Evolutionary conservation across 768 basidiomycete genomes (phyloP), one percentile per base, ranked within the genome.

Genomic region (Boletus tylopilopsis): DNA sequence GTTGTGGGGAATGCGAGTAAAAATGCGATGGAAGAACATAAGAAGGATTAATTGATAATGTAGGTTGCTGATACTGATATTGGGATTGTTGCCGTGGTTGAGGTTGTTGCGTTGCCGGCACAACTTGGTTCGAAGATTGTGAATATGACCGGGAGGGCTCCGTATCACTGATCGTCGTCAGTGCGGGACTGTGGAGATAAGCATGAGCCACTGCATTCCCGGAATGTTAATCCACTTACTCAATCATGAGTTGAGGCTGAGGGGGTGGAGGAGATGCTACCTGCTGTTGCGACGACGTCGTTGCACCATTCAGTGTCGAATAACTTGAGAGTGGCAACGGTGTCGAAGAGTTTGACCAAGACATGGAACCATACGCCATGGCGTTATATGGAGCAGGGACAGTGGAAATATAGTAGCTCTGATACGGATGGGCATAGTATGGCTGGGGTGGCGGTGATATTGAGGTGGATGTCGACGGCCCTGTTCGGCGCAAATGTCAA

Each of bases 251-350:
- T 33, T 71, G 68, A 27, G 65, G 63, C 44, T 65, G 67, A 35
- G 61, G 18, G 16, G 56, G 42, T 37, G 56, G 54, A 6, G 68
- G 50, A 24, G 71, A 69, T 3, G 60, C 42, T 36, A 63, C 49
- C 30, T 69, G 64, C 24, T 69, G 67, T n/a, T 62, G 62, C 11
- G 71, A 63, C 6, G 76, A 68, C 2, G 72, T 78, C 11, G 84
- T 86, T n/a, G 87, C 85, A 15, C 85, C 86, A 63, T 89, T 87
- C 41, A 89, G 68, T 39, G 81, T 80, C n/a, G 88, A 90, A 53
- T 88, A 90, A 51, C 70, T 81, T 13, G 87, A 88, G 24, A 90
- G 64, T 0, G 87, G 87, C 2, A 88, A 44, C 12, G 71, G 67
- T 23, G 66, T 60, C 2, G 70, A 63, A 8, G 72, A 60, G 18